Percentiles rank a stretch among this genome's conserved stretches.
Evolutionary conservation across 371 early-diverging fungal genomes (phyloP).

Genomic region (Actinomortierella ambigua): DNA sequence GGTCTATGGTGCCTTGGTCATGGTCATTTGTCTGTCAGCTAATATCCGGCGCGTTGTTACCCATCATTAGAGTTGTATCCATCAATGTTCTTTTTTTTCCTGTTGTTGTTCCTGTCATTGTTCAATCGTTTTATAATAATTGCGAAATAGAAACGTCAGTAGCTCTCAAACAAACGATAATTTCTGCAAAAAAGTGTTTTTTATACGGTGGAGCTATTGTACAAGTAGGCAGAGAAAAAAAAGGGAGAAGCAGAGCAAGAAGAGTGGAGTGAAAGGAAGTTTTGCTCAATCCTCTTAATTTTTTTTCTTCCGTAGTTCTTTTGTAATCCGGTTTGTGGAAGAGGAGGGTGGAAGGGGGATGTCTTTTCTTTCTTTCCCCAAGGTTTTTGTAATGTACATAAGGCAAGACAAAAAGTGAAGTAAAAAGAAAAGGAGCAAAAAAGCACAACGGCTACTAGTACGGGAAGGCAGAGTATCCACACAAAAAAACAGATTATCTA

Average conservation of each 20-base stretch:
- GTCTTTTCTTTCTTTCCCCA: too few species aligned
- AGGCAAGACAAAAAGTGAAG: neutral
- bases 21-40: slow-evolving; percentile 66
- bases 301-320: neutral
- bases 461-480: too few species aligned
- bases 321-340: neutral
- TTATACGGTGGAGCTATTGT: too few species aligned
- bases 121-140: too few species aligned
- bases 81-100: neutral
- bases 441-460: neutral
- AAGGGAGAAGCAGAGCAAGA: neutral
- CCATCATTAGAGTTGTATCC: neutral
- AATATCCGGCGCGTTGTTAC: slow-evolving; percentile 50
- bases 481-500: too few species aligned
- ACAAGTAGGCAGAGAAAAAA: neutral
- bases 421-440: slow-evolving; percentile 4
- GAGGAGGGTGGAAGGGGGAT: neutral
- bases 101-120: too few species aligned
- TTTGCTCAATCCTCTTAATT: neutral
- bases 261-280: neutral
- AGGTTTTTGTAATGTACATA: neutral
- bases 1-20: slow-evolving; percentile 64
- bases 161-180: too few species aligned
- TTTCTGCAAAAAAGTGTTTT: too few species aligned
- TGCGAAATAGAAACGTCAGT: too few species aligned